Conservation (phyloP, 2,329 filamentous ascomycete genomes). For the Aschersonia sp. region DNA sequence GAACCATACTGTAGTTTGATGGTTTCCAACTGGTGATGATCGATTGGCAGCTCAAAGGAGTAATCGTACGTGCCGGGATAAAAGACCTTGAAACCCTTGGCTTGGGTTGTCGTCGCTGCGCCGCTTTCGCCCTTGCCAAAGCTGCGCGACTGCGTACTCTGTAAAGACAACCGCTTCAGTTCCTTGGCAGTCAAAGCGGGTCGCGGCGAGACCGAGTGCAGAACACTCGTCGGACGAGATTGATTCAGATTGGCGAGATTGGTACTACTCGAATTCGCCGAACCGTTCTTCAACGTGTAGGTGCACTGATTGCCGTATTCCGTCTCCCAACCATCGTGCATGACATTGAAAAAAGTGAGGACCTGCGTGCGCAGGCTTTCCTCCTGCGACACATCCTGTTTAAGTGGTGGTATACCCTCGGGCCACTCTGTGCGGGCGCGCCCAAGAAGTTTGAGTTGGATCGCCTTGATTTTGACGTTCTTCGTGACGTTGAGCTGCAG, state of each 20-base stretch:
- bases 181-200: constrained; percentile 27
- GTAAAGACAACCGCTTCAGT: constrained; percentile 57
- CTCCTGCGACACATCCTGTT: constrained; percentile 70
- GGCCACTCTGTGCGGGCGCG: constrained; percentile 89
- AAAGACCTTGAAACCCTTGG: constrained; percentile 76
- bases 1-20: constrained; percentile 76
- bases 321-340: constrained; percentile 43
- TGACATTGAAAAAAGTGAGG: constrained; percentile 82
- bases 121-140: constrained; percentile 66
- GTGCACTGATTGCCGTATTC: constrained; percentile 51
- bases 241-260: constrained; percentile 12
- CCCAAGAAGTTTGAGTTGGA: constrained; percentile 76
- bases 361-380: constrained; percentile 79
- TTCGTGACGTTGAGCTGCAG: constrained; percentile 74
- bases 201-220: constrained; percentile 10
- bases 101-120: constrained; percentile 41
- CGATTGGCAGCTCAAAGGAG: constrained; percentile 75
- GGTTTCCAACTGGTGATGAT: constrained; percentile 78
- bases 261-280: constrained; percentile 20
- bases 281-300: constrained; percentile 29
- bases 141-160: constrained; percentile 70
- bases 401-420: constrained; percentile 81
- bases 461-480: constrained; percentile 80
- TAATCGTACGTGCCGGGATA: constrained; percentile 55
- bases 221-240: constrained; percentile 7